Evolutionary conservation across 768 basidiomycete species (phyloP), one percentile per base, ranked within the genome.

Genomic region (Daedaleopsis sinensis): DNA sequence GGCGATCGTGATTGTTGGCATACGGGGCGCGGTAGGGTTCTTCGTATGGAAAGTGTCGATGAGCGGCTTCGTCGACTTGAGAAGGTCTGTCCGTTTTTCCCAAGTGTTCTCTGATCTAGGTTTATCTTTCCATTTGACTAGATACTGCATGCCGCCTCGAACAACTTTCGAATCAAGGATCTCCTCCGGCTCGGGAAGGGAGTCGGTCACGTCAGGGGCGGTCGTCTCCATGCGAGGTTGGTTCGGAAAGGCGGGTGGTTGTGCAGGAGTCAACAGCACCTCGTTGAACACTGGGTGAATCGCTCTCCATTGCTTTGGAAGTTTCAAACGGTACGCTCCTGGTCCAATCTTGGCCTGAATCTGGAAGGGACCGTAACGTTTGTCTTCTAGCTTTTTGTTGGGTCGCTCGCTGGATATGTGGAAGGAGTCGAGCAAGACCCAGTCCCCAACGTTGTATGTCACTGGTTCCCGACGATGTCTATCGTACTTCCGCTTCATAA

Each of bases 61-160:
- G 1, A 56, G 15, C 10, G 43, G n/a, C 5, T 61, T 23, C 7
- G 43, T 10, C 5, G n/a, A 5, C 6, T 50, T 43, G 32, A 32
- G 6, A 0, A 62, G 57, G 11, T 55, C 42, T 7, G 66, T 18
- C 8, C 48, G 39, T n/a, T 52, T 63, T 32, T 70, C 66, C 52
- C 68, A 69, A 0, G 64, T 21, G 19, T 56, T 42, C 58, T 74
- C 64, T 21, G 58, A 47, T 10, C 51, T 48, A 27, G 46, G 66
- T 38, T 13, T 55, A 0, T 67, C 72, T 27, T 71, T 72, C 71
- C 73, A 77, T 18, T 70, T 64, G 5, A 76, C 57, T 0, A 70
- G 50, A 37, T 76, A 76, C 13, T 71, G 58, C 0, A 71, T 18
- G 3, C 49, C 39, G 12, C 58, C 53, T 6, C 65, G n/a, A 0